phyloP scores from a whole-genome alignment of 2,329 filamentous ascomycete genomes.

The Fusarium goolgardi region DNA sequence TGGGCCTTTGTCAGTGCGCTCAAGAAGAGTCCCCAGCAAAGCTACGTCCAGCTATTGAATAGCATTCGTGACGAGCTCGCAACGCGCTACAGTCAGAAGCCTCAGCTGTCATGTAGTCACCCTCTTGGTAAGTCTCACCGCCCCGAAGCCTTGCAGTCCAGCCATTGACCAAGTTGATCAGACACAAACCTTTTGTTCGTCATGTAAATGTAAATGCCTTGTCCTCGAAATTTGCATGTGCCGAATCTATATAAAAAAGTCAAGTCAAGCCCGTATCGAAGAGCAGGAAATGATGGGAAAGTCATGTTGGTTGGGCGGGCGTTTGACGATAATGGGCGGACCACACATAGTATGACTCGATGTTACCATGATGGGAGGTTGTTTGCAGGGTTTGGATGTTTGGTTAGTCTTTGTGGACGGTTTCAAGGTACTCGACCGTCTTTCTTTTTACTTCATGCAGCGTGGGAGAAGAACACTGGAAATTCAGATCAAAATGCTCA shows the following conservation, averaged over 20 bases:
- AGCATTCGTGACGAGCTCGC: conserved; percentile 93
- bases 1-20: conserved; percentile 95
- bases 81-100: conserved; percentile 91
- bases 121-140: conserved; percentile 78
- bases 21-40: conserved; percentile 97
- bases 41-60: conserved; percentile 96
- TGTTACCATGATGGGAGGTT: conserved; percentile 31
- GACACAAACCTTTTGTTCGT: conserved; percentile 73
- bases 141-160: background rate
- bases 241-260: conserved; percentile 20
- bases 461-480: background rate
- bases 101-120: conserved; percentile 96
- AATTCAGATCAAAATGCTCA: conserved; percentile 30
- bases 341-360: conserved; percentile 8
- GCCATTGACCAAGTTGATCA: conserved; percentile 46
- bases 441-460: conserved; percentile 22
- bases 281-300: conserved; percentile 2
- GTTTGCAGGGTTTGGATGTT: conserved; percentile 23
- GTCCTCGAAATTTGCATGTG: conserved; percentile 29
- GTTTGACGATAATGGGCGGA: conserved; percentile 9
- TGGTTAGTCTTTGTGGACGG: conserved; percentile 6
- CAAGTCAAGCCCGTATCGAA: conserved; percentile 1
- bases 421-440: conserved; percentile 2
- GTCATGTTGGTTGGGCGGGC: background rate
- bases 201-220: conserved; percentile 59